Conservation (phyloP, 192 early-diverging fungal species). For the Coemansia interrupta region DNA sequence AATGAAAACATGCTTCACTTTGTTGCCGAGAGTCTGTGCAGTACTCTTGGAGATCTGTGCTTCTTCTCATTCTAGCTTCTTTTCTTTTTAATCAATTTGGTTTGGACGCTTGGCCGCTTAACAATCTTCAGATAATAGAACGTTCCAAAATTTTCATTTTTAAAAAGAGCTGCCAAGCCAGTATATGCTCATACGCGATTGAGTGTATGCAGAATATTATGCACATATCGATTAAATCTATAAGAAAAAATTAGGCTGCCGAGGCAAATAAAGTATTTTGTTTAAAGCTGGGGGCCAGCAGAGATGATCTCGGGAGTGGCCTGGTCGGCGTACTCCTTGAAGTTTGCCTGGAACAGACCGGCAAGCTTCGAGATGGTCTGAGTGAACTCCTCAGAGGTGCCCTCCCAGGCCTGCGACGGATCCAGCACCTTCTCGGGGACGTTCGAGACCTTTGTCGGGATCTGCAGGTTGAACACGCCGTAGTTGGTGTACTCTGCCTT, state of each 20-base stretch:
- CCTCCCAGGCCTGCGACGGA: constrained; percentile 83
- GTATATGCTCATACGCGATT: no score
- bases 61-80: no score
- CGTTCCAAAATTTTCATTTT: no score
- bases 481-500: constrained; percentile 81
- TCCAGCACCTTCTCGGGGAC: constrained; percentile 85
- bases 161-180: no score
- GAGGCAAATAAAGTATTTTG: not conserved
- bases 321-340: constrained; percentile 77
- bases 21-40: no score
- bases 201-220: no score
- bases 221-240: not conserved
- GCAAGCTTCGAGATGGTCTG: constrained; percentile 73
- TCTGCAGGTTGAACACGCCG: constrained; percentile 81
- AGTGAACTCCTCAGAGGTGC: constrained; percentile 62
- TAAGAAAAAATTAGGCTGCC: not conserved
- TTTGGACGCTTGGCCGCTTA: no score
- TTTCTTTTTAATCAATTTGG: no score
- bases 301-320: constrained; percentile 69
- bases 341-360: constrained; percentile 84
- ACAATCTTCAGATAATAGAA: no score
- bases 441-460: constrained; percentile 73
- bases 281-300: constrained; percentile 63
- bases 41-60: no score
- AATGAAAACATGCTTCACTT: no score